Base-by-base conservation (phyloP, 306 rosid genomes). In the Pterocarpus santalinus region DNA sequence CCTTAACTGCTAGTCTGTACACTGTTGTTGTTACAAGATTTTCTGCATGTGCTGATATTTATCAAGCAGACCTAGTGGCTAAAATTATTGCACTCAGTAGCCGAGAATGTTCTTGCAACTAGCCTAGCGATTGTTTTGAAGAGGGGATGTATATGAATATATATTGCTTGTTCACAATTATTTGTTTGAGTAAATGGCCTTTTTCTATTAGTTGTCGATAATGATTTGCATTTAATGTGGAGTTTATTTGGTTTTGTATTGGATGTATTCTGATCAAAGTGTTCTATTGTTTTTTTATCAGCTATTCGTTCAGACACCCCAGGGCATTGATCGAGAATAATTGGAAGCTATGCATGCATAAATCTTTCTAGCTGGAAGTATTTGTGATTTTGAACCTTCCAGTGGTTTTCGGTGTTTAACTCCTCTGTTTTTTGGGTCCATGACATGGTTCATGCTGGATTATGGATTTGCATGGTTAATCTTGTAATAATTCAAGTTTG, bases 281-380 rank as follows among this genome's bases (percentile, higher is more conserved):
- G 53, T 60, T 78, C 44, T 5, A 7, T 72, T 32, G 11, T 55
- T 76, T 46, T 11, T 47, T 79, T 36, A 28, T 76, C 97, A 92
- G 97, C 87, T 58, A 0, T 85, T 65, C 90, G 97, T 11, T 75
- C 94, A 7, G 97, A 90, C 79, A 76, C 83, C 17, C 53, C 86
- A 7, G 89, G 69, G 15, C 65, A n/a, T 4, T 88, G 87, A 91
- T 78, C 65, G 38, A 13, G 34, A 56, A 51, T 60, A 22, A 66
- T 2, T 12, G 75, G 83, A 72, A 75, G 77, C 69, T 39, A 17
- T 60, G 28, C 51, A 33, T n/a, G 56, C 58, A 13, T 12, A 62
- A 73, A 39, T 78, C 65, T 62, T 72, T 56, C 7, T 39, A 68
- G 16, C 69, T 64, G 51, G 10, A 74, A 36, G 72, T 69, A 35